Conservation (phyloP, 2,329 filamentous ascomycete genomes). For the Teratosphaeria gauchensis region DNA sequence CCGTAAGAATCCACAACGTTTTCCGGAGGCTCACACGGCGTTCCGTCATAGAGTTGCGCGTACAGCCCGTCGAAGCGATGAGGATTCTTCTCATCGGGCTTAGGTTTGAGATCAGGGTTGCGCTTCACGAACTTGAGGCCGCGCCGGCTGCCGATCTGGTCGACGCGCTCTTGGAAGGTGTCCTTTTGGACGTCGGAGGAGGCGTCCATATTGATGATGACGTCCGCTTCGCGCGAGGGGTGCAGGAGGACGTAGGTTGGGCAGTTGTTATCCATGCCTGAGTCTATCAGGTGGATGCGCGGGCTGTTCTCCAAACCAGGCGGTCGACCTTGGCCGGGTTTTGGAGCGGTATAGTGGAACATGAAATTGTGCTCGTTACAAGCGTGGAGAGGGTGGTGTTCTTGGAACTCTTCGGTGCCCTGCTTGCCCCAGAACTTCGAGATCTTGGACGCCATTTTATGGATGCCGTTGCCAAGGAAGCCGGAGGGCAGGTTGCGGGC, state of each 20-base stretch:
- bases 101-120: slow-evolving; percentile 13
- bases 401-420: slow-evolving; percentile 24
- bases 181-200: slow-evolving; percentile 26
- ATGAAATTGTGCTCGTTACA: slow-evolving; percentile 27
- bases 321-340: slow-evolving; percentile 13
- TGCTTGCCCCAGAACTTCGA: slow-evolving; percentile 25
- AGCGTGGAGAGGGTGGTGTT: slow-evolving; percentile 27
- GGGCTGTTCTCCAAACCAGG: slow-evolving; percentile 25
- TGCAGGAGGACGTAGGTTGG: slow-evolving; percentile 23
- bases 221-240: slow-evolving; percentile 19
- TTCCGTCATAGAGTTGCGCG: slow-evolving; percentile 23
- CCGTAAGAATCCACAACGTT: slow-evolving; percentile 24
- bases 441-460: slow-evolving; percentile 16
- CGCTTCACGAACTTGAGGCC: slow-evolving; percentile 24
- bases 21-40: slow-evolving; percentile 11
- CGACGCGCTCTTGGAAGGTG: slow-evolving; percentile 23
- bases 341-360: slow-evolving; percentile 19
- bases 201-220: slow-evolving; percentile 27
- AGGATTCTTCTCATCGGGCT: slow-evolving; percentile 14
- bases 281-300: slow-evolving; percentile 27
- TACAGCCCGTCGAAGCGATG: slow-evolving; percentile 23
- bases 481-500: slow-evolving; percentile 21
- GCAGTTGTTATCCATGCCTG: slow-evolving; percentile 29
- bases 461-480: slow-evolving; percentile 23
- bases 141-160: slow-evolving; percentile 24